Evolutionary conservation across 1,284 basidiomycete genomes (phyloP), one percentile per base, ranked within the genome.

Genomic region (Cystobasidiaceae sp.): DNA sequence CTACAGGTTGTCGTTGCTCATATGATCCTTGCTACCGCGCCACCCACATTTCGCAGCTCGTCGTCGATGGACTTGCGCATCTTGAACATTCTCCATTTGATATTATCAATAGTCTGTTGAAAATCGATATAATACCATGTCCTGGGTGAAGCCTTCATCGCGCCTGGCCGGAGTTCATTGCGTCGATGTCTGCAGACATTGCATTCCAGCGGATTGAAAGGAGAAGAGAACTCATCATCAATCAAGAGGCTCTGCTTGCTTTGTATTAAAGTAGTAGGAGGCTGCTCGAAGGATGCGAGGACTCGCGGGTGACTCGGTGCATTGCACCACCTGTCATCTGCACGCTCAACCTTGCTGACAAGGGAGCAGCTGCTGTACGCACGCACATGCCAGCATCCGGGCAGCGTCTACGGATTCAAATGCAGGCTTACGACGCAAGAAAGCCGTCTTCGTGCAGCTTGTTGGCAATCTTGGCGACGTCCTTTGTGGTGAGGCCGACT

Each of bases 111-210:
- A 74, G 97, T 94, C 74, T 88, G 85, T 72, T 91, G 87, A 77
- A 93, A 94, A 80, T 98, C 89, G 75, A 99, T 88, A 78, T 90
- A 97, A 80, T 92, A 98, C 80, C 97, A 99, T 73, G 89, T 87
- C 73, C 85, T 84, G 66, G 86, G 85, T 62, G 86, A 85, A 51
- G 88, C 86, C 71, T 88, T 84, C 76, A 86, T 86, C 55, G 86
- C 87, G 66, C 87, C 86, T 77, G 70, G 71, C 76, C 87, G 89
- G 71, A 88, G 83, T 79, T 90, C 89, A 71, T 90, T 90, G 74
- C 90, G 88, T 37, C 88, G 85, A 74, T 89, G 85, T 54, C 89
- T 90, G 71, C 27, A 21, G 0, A n/a, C 9, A 13, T 19, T 43
- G 44, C 9, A 11, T 11, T 11, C 21, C 9, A 11, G 21, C 44